Conservation (phyloP, 2,329 filamentous ascomycete species). For the Leptographium flavum region DNA sequence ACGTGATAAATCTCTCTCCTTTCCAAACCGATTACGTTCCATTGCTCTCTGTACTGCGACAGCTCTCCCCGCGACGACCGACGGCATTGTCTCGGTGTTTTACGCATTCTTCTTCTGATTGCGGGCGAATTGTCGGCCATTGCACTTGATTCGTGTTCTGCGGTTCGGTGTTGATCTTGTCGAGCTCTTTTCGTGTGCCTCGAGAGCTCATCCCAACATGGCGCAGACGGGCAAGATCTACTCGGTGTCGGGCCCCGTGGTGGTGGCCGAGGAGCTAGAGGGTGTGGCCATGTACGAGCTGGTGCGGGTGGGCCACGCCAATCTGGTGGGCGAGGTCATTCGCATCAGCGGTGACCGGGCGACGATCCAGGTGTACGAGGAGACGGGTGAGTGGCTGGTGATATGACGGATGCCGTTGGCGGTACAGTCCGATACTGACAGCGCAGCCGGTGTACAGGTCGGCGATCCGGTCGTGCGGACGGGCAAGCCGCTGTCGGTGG, state of each 20-base stretch:
- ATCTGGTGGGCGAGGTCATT: conserved; percentile 93
- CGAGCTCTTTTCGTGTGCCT: no score
- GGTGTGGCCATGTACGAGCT: conserved; percentile 99
- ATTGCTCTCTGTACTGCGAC: neutral
- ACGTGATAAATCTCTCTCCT: neutral
- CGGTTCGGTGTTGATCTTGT: no score
- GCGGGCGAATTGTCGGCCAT: neutral
- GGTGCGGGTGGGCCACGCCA: conserved; percentile 83
- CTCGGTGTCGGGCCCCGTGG: conserved; percentile 48
- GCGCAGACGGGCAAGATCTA: conserved; percentile 14
- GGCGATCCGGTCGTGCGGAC: conserved; percentile 85
- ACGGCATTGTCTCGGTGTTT: neutral
- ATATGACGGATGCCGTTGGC: neutral
- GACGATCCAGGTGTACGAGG: conserved; percentile 97
- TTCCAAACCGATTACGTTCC: neutral
- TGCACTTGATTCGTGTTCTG: no score
- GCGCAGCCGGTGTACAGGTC: conserved; percentile 76
- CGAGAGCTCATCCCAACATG: no score
- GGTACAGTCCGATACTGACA: no score
- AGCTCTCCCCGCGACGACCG: neutral
- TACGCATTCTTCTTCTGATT: neutral
- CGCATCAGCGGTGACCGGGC: conserved; percentile 91
- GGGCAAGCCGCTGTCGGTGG: conserved; percentile 91
- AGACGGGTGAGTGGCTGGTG: conserved; percentile 58
- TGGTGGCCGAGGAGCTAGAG: conserved; percentile 95